Percentiles rank a stretch among this genome's conserved stretches.
Evolutionary conservation across 352 stramenopile species (phyloP).

Genomic region (Globisporangium cystogenes): DNA sequence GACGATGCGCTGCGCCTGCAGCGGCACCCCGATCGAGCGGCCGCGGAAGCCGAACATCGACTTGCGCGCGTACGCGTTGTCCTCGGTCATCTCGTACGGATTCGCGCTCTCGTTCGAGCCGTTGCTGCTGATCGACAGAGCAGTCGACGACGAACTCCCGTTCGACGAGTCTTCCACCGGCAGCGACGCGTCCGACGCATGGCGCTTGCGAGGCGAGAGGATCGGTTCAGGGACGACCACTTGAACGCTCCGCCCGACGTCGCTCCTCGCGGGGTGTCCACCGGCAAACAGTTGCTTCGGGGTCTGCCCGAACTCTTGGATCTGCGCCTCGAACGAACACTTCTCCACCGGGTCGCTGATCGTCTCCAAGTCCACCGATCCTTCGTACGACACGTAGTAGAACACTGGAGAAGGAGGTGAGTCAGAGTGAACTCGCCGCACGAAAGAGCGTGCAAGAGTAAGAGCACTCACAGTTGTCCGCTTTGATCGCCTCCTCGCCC

Average conservation of each 20-base stretch:
- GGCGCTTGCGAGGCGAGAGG: constrained; percentile 25
- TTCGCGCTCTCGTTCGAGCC: background rate
- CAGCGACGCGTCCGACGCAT: constrained; percentile 9
- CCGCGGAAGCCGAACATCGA: constrained; percentile 76
- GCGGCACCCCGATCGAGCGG: constrained; percentile 49
- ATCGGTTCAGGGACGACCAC: constrained; percentile 38
- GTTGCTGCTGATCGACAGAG: constrained; percentile 2
- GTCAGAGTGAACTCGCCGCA: background rate
- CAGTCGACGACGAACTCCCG: background rate
- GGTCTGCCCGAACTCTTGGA: constrained; percentile 91
- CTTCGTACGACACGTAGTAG: constrained; percentile 87
- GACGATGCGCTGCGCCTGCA: constrained; percentile 71
- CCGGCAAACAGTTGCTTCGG: constrained; percentile 69
- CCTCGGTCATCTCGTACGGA: constrained; percentile 23
- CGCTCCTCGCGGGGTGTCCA: constrained; percentile 54
- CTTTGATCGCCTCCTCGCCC: constrained; percentile 74
- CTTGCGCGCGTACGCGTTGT: constrained; percentile 30
- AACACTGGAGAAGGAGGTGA: constrained; percentile 46
- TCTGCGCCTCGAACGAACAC: constrained; percentile 92
- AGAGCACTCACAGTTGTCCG: constrained; percentile 64
- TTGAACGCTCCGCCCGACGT: constrained; percentile 48
- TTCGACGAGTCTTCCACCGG: background rate
- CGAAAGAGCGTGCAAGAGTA: background rate
- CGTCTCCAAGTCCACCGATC: constrained; percentile 78
- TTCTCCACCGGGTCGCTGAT: constrained; percentile 90